Percentiles rank a stretch among this genome's conserved stretches.
These are phyloP conservation scores for Periconia sp. DNA, from an alignment of 2,329 filamentous ascomycete species.

Conservation along the genomic window DNA sequence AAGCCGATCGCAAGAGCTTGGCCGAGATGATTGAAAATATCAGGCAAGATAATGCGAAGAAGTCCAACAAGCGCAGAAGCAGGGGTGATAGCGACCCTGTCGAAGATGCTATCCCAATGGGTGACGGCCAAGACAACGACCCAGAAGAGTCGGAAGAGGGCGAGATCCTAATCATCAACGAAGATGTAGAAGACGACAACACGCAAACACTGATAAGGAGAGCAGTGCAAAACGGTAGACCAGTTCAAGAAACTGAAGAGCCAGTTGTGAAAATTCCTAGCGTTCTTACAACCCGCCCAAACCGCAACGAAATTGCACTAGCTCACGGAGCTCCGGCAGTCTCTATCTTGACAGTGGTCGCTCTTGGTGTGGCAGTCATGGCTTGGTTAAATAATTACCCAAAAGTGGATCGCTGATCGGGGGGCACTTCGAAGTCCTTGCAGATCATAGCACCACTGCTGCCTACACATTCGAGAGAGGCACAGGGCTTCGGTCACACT, in stretches of 20 bases:
- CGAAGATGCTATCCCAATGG: constrained; percentile 7
- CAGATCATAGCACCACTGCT: neutral
- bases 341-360: constrained; percentile 43
- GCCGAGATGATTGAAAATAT: constrained; percentile 88
- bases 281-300: constrained; percentile 28
- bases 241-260: constrained; percentile 17
- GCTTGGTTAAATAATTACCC: constrained; percentile 47
- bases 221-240: constrained; percentile 34
- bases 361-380: constrained; percentile 45
- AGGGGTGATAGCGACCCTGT: constrained; percentile 23
- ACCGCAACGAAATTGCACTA: constrained; percentile 30
- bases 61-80: constrained; percentile 33
- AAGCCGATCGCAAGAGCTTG: constrained; percentile 76
- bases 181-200: constrained; percentile 28
- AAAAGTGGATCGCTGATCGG: constrained; percentile 47
- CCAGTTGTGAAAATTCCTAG: constrained; percentile 20
- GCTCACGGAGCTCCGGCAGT: constrained; percentile 42
- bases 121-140: constrained; percentile 21
- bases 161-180: constrained; percentile 41
- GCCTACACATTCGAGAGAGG: neutral
- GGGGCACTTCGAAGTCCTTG: neutral
- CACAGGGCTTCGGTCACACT: neutral
- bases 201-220: constrained; percentile 19
- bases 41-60: constrained; percentile 64
- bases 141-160: constrained; percentile 32